phyloP scores from a whole-genome alignment of 139 green algal species.

The Chara braunii region DNA sequence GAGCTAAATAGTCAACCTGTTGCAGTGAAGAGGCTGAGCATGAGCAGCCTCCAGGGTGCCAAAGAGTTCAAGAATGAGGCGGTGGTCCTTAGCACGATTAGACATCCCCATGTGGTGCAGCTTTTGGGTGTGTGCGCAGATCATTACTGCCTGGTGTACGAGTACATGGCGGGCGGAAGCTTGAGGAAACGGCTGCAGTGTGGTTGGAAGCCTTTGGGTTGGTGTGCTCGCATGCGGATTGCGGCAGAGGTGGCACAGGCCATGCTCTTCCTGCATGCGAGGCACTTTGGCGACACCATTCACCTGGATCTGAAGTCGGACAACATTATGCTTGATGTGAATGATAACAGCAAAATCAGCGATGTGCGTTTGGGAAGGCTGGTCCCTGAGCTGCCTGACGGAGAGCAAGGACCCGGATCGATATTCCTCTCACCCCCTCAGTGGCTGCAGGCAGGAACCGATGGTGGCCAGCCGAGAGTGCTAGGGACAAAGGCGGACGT shows the following conservation, averaged over 20 bases:
- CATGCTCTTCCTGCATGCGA: slow-evolving; percentile 21
- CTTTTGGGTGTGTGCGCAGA: slow-evolving; percentile 51
- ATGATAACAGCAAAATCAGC: not conserved
- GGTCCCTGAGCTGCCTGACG: slow-evolving; percentile 1
- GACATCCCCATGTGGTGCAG: slow-evolving; percentile 58
- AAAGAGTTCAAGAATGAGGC: slow-evolving; percentile 29
- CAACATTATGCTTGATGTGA: slow-evolving; percentile 16
- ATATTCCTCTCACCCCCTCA: too few species aligned
- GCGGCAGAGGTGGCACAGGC: slow-evolving; percentile 14
- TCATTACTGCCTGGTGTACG: slow-evolving; percentile 49
- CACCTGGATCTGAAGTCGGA: too few species aligned
- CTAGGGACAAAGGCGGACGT: too few species aligned
- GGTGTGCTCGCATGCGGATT: slow-evolving; percentile 18
- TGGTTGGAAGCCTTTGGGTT: not conserved
- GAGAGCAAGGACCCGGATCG: too few species aligned
- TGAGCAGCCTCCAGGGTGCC: not conserved
- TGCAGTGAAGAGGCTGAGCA: slow-evolving; percentile 21
- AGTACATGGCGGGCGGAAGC: slow-evolving; percentile 45
- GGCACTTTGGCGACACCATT: too few species aligned
- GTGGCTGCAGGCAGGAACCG: too few species aligned
- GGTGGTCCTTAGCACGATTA: slow-evolving; percentile 44
- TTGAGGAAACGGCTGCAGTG: slow-evolving; percentile 43
- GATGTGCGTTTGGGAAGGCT: slow-evolving; percentile 4
- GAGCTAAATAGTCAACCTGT: too few species aligned
- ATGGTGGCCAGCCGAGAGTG: too few species aligned